Evolutionary conservation across 2,329 filamentous ascomycete genomes (phyloP), one percentile per base, ranked within the genome.

Genomic region (Fragosphaeria purpurea): DNA sequence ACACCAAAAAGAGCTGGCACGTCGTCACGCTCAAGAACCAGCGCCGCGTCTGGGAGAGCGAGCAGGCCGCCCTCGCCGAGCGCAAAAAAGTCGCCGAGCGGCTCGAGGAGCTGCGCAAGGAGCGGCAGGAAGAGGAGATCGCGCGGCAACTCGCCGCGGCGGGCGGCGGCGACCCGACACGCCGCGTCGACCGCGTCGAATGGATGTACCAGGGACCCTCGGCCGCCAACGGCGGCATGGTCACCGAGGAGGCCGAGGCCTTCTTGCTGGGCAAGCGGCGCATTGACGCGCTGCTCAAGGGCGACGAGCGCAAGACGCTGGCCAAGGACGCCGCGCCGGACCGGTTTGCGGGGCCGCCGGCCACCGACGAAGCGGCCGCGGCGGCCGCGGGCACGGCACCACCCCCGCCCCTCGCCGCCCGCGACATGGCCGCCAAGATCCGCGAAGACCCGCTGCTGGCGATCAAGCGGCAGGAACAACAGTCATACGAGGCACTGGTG

Each of bases 201-300:
- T 98, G 93, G 88, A 96, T 98, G 88, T 98, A 98, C 68, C 82
- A 85, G 59, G 91, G 91, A 1, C 89, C 93, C 7, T 85, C 84
- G 46, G 75, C 79, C 61, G 87, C 88, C 38, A 83, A 86, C 61
- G 73, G 74, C n/a, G 85, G 85, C 34, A 56, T 58, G 57, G 87
- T 80, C 40, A 80, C 78, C 5, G 91, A 96, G 65, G 93, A 97
- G 68, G 89, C 88, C 70, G 93, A 98, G 63, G 88, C 86, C 4
- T 98, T 95, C 64, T 70, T 98, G 1, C 74, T 98, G 11, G 93
- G 93, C 48, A 97, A 96, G 73, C 78, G 93, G 52, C 79, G 90
- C 52, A 91, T 98, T 64, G 91, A 97, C 70, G 82, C 83, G 10
- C 65, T 81, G 37, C 74, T 98, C 50, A 80, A 93, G 64, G 87